Percentiles rank a stretch among this genome's conserved stretches.
Conservation (phyloP, 2,329 filamentous ascomycete genomes). For the Endoconidiophora polonica region DNA sequence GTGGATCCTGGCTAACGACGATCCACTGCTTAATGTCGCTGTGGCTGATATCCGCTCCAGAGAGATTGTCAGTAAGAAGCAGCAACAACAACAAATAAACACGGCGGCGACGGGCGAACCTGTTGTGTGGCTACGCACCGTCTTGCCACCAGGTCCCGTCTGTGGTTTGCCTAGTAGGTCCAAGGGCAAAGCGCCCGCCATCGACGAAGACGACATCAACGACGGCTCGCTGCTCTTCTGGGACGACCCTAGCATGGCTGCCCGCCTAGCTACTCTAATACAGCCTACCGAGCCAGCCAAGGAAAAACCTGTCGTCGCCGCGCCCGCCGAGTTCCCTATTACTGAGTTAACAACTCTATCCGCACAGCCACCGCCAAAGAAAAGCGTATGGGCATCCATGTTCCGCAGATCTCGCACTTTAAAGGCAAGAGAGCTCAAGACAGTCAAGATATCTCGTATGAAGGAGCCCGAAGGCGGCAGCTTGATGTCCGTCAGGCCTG, state of each 20-base stretch:
- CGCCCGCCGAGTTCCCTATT: too few species aligned
- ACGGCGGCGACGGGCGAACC: neutral
- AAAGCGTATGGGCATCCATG: too few species aligned
- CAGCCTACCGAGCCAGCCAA: conserved; percentile 18
- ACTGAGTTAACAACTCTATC: too few species aligned
- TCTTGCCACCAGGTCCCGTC: too few species aligned
- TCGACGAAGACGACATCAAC: neutral
- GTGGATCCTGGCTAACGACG: conserved; percentile 23
- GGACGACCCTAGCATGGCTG: conserved; percentile 29
- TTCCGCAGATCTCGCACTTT: too few species aligned
- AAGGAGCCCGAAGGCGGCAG: neutral
- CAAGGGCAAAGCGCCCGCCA: neutral
- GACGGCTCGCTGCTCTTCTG: conserved; percentile 23
- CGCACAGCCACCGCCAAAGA: too few species aligned
- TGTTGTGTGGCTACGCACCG: too few species aligned
- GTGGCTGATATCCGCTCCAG: too few species aligned
- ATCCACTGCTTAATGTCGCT: conserved; percentile 1
- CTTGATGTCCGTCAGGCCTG: conserved; percentile 25
- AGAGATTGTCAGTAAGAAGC: neutral
- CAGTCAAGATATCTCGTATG: too few species aligned
- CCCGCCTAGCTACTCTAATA: conserved; percentile 27
- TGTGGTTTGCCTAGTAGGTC: too few species aligned
- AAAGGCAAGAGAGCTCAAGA: too few species aligned
- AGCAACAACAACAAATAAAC: neutral
- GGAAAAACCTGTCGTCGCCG: too few species aligned